Conservation (phyloP, 1,139 yeast genomes). For the Blastobotrys illinoisensis region DNA sequence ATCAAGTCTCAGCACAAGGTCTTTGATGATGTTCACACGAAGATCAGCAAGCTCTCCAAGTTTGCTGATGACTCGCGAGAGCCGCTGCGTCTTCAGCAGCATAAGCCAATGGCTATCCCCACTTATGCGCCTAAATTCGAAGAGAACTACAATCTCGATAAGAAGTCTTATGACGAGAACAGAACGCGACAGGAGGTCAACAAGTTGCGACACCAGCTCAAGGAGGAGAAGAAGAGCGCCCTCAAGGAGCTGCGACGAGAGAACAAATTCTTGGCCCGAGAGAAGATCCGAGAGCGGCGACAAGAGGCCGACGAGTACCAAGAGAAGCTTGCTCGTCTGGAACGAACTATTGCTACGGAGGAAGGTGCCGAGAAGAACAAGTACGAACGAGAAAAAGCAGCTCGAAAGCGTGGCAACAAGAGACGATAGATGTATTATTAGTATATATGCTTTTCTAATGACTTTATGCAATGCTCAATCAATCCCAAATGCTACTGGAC, state of each 20-base stretch:
- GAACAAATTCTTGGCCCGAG: slow-evolving; percentile 78
- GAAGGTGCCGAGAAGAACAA: slow-evolving; percentile 74
- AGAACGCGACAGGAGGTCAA: slow-evolving; percentile 73
- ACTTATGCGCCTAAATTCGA: slow-evolving; percentile 88
- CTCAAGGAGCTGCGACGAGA: slow-evolving; percentile 89
- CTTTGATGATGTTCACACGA: slow-evolving; percentile 18
- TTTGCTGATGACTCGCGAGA: slow-evolving; percentile 49
- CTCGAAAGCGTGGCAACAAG: slow-evolving; percentile 41
- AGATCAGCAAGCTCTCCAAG: slow-evolving; percentile 47
- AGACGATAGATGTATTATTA: not conserved
- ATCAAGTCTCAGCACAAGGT: not conserved
- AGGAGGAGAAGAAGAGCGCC: slow-evolving; percentile 86
- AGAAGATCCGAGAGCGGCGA: slow-evolving; percentile 75
- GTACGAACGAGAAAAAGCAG: slow-evolving; percentile 56
- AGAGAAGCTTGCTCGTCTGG: slow-evolving; percentile 79
- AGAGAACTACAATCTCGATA: slow-evolving; percentile 93
- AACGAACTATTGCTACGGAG: slow-evolving; percentile 79
- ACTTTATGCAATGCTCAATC: not conserved
- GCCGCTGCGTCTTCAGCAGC: slow-evolving; percentile 84
- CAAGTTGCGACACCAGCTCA: slow-evolving; percentile 77
- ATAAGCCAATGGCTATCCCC: slow-evolving; percentile 78
- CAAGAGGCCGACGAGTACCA: slow-evolving; percentile 74
- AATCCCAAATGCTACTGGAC: slow-evolving; percentile 2
- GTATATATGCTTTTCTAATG: not conserved
- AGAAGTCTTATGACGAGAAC: slow-evolving; percentile 84